Evolutionary conservation across 2,329 filamentous ascomycete genomes (phyloP).

Genomic region (Aspergillus fischeri): DNA sequence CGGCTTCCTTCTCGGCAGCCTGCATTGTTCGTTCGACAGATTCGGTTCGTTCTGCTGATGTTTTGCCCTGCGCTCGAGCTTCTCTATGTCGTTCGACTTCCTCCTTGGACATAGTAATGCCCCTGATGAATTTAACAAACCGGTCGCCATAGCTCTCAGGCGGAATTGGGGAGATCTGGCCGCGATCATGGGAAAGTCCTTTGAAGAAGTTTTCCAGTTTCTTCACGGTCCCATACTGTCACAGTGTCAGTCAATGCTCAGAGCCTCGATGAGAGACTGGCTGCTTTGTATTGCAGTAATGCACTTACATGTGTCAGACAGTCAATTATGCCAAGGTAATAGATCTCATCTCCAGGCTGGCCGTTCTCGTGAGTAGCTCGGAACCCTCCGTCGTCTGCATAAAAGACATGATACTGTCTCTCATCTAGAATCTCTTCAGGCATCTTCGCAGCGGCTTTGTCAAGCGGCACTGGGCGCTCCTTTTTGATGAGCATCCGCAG

Average conservation of each 20-base stretch:
- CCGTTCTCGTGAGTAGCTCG: slow-evolving; percentile 90
- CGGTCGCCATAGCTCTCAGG: slow-evolving; percentile 89
- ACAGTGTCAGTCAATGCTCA: slow-evolving; percentile 7
- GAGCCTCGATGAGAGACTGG: not conserved
- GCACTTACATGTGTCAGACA: slow-evolving; percentile 85
- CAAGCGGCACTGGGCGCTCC: slow-evolving; percentile 90
- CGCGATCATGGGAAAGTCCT: slow-evolving; percentile 75
- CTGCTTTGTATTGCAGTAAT: not conserved
- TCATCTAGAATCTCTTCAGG: slow-evolving; percentile 80
- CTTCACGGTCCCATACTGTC: slow-evolving; percentile 86
- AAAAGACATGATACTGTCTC: slow-evolving; percentile 77
- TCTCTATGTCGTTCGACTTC: slow-evolving; percentile 59
- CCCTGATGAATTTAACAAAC: slow-evolving; percentile 87
- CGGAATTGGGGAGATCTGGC: slow-evolving; percentile 86
- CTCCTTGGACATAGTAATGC: slow-evolving; percentile 85
- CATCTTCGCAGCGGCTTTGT: slow-evolving; percentile 77
- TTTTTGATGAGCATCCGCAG: slow-evolving; percentile 87
- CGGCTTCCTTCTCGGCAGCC: slow-evolving; percentile 58
- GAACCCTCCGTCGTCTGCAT: slow-evolving; percentile 89
- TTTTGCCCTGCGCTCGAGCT: slow-evolving; percentile 23
- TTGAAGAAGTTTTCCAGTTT: slow-evolving; percentile 97
- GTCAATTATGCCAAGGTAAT: slow-evolving; percentile 97
- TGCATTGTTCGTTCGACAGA: slow-evolving; percentile 54
- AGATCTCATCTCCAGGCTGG: slow-evolving; percentile 80
- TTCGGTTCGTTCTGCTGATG: slow-evolving; percentile 28